Evolutionary conservation across 192 early-diverging fungal species (phyloP).

Genomic region (Coemansia pectinata): DNA sequence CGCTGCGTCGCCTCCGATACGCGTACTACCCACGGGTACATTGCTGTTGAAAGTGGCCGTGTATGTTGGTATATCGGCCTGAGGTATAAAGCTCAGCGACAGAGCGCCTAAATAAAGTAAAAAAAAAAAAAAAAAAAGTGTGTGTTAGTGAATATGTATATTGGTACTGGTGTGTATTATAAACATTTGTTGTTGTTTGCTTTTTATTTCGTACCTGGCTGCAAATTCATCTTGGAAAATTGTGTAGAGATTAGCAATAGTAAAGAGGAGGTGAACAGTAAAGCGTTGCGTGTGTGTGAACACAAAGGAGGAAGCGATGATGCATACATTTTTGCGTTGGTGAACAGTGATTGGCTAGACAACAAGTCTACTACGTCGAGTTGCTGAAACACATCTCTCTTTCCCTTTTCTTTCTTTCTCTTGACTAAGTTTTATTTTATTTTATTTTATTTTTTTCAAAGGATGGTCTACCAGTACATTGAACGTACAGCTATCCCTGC

Average conservation of each 20-base stretch:
- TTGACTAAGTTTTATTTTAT: background rate
- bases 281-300: no score
- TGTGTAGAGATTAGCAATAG: background rate
- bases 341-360: background rate
- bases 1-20: constrained; percentile 58
- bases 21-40: constrained; percentile 2
- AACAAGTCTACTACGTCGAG: background rate
- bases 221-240: background rate
- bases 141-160: background rate
- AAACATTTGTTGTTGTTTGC: background rate
- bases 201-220: background rate
- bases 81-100: constrained; percentile 41
- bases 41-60: constrained; percentile 30
- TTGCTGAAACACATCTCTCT: background rate
- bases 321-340: background rate
- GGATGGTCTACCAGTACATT: constrained; percentile 52
- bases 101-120: constrained; percentile 12
- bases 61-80: constrained; percentile 22
- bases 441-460: background rate
- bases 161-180: background rate
- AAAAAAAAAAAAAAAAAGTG: no score
- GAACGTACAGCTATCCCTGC: constrained; percentile 83
- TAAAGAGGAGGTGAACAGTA: background rate
- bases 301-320: background rate
- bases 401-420: background rate